phyloP scores from a whole-genome alignment of 495 filamentous ascomycete species.

The Penicillium nucicola region DNA sequence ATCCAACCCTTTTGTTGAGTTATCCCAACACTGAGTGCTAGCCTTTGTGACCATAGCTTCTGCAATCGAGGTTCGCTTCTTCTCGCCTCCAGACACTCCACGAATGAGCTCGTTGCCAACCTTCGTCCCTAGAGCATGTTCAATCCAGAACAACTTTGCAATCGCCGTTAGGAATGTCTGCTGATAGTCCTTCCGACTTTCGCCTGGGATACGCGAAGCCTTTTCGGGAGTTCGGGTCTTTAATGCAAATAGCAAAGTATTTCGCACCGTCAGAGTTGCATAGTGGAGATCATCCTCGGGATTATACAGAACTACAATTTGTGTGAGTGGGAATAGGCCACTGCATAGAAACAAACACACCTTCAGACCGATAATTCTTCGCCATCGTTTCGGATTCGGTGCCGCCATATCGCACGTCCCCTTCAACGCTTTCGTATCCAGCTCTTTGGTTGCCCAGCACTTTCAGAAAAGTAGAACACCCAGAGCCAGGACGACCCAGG shows the following conservation, averaged over 20 bases:
- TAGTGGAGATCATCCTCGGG: conserved; percentile 77
- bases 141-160: conserved; percentile 75
- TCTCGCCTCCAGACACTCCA: conserved; percentile 70
- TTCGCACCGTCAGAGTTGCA: conserved; percentile 64
- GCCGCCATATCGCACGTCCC: conserved; percentile 64
- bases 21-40: conserved; percentile 66
- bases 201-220: conserved; percentile 53
- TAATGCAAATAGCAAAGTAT: conserved; percentile 70
- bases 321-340: neutral
- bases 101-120: conserved; percentile 65
- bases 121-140: conserved; percentile 64
- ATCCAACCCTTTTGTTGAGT: conserved; percentile 66
- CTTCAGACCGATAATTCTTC: conserved; percentile 64
- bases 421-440: conserved; percentile 60
- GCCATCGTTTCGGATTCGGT: conserved; percentile 57
- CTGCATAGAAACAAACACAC: conserved; percentile 7
- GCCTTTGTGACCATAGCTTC: conserved; percentile 68
- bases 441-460: conserved; percentile 62
- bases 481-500: conserved; percentile 67
- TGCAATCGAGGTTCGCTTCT: conserved; percentile 68
- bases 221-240: conserved; percentile 66
- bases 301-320: conserved; percentile 52
- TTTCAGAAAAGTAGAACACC: conserved; percentile 72
- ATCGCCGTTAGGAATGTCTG: conserved; percentile 66
- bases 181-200: conserved; percentile 60